These are phyloP conservation scores for Suillus paluster DNA, from an alignment of 768 basidiomycete genomes.

Conservation along the genomic window DNA sequence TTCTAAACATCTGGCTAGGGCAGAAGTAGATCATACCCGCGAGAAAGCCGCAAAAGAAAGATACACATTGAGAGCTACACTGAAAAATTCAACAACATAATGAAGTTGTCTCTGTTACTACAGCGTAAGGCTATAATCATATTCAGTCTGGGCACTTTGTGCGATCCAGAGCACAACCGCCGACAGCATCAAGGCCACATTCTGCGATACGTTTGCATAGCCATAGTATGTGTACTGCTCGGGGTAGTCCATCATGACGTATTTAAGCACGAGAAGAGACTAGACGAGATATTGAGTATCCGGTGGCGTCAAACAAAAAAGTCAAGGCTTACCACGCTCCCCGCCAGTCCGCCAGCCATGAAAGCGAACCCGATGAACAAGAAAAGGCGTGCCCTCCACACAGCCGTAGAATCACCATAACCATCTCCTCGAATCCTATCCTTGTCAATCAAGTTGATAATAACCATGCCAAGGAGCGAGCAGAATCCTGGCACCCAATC, in stretches of 20 bases:
- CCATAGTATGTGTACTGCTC: slow-evolving; percentile 90
- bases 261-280: slow-evolving; percentile 91
- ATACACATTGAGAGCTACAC: not conserved
- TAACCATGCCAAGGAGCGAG: slow-evolving; percentile 88
- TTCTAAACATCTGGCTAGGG: no score
- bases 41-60: not conserved
- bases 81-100: slow-evolving; percentile 1
- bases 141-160: slow-evolving; percentile 83
- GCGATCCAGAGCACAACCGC: slow-evolving; percentile 91
- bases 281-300: slow-evolving; percentile 31
- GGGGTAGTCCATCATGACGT: slow-evolving; percentile 71
- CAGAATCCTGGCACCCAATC: slow-evolving; percentile 99
- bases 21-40: no score
- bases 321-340: slow-evolving; percentile 78
- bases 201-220: slow-evolving; percentile 95
- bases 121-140: slow-evolving; percentile 89
- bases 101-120: slow-evolving; percentile 27
- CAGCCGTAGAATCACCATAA: slow-evolving; percentile 81
- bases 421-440: slow-evolving; percentile 82
- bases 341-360: slow-evolving; percentile 98
- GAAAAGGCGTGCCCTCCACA: slow-evolving; percentile 90
- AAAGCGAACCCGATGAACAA: slow-evolving; percentile 95
- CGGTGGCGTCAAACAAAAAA: not conserved
- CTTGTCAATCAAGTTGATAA: slow-evolving; percentile 96
- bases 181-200: slow-evolving; percentile 82